Percentiles rank a stretch among this genome's conserved stretches.
phyloP scores from a whole-genome alignment of 441 rosid genomes.

The Brassica balearica region DNA sequence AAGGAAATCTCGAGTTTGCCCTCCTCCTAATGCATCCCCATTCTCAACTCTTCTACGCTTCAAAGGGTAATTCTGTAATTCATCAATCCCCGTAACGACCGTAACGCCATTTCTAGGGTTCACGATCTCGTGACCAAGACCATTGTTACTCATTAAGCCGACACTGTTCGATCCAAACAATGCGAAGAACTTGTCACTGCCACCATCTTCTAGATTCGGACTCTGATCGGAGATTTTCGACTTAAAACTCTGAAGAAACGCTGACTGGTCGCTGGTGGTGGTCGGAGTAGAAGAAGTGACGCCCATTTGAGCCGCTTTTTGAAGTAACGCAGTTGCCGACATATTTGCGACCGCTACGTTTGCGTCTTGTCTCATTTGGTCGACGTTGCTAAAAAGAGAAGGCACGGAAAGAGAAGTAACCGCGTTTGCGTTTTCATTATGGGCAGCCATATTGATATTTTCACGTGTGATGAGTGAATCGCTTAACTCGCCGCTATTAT shows the following conservation, averaged over 20 bases:
- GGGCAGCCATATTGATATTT: neutral
- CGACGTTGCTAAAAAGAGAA: slow-evolving; percentile 35
- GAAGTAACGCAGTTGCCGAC: slow-evolving; percentile 94
- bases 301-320: slow-evolving; percentile 87
- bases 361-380: slow-evolving; percentile 35
- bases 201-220: slow-evolving; percentile 41
- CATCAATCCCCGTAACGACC: slow-evolving; percentile 47
- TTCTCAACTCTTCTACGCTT: slow-evolving; percentile 68
- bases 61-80: slow-evolving; percentile 59
- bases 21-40: slow-evolving; percentile 59
- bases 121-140: slow-evolving; percentile 25
- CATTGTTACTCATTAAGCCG: slow-evolving; percentile 35
- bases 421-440: slow-evolving; percentile 38
- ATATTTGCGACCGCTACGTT: slow-evolving; percentile 55
- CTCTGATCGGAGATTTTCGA: slow-evolving; percentile 19
- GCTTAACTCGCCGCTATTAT: slow-evolving; percentile 38
- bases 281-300: slow-evolving; percentile 49
- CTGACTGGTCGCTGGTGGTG: slow-evolving; percentile 34
- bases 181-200: slow-evolving; percentile 60
- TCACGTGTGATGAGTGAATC: slow-evolving; percentile 37
- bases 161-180: slow-evolving; percentile 49
- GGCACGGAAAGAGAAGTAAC: slow-evolving; percentile 41
- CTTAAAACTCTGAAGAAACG: slow-evolving; percentile 56
- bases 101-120: slow-evolving; percentile 46
- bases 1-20: slow-evolving; percentile 90